Conservation (phyloP, 305 asterid genomes). For the Fraxinus velutina region DNA sequence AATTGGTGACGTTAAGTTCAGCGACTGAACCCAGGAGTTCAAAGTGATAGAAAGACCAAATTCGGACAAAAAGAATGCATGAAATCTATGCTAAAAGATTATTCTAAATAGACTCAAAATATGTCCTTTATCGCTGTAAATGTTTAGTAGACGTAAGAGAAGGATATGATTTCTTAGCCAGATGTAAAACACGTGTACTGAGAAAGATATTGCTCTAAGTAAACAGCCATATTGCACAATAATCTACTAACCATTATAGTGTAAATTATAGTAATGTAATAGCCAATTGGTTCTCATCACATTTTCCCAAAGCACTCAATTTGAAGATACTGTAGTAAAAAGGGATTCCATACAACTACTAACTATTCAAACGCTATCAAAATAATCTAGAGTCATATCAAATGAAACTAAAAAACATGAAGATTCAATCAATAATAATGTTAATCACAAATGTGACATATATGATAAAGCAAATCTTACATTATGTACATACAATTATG, state of each 20-base stretch:
- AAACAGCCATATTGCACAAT: background rate
- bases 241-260: background rate
- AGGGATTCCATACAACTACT: background rate
- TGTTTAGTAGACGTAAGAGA: background rate
- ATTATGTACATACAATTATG: conserved; percentile 66
- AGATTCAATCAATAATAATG: background rate
- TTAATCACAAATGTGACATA: background rate
- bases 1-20: background rate
- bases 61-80: background rate
- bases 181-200: background rate
- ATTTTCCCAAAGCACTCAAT: background rate
- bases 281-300: background rate
- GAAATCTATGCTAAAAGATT: background rate
- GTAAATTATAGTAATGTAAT: background rate
- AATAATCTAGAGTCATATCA: background rate
- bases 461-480: conserved; percentile 48
- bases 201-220: background rate
- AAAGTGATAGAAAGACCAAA: background rate
- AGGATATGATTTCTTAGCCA: background rate
- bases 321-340: background rate
- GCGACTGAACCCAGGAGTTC: background rate
- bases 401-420: background rate
- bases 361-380: background rate
- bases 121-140: background rate
- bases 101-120: background rate